Base-by-base conservation (phyloP, 805 yeast genomes). In the Cephaloascus fragrans region DNA sequence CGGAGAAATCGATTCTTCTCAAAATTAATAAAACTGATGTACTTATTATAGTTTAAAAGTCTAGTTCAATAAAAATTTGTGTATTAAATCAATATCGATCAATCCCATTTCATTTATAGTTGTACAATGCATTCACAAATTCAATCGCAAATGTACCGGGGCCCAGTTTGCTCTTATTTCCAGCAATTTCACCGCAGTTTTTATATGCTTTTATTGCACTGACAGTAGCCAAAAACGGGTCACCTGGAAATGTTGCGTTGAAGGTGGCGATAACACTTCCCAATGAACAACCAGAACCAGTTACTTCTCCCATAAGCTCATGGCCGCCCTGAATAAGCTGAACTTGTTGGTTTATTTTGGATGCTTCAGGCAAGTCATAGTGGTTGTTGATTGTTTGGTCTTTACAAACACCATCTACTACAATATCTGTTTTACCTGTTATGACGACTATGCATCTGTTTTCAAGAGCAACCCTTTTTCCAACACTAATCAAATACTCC, bases 241-340 rank as follows among this genome's bases (percentile, higher is more conserved):
- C 57, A 5, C 50, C 56, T 1, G 66, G 57, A 39, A 56, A 48
- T 2, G 75, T 72, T 3, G 79, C 79, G 2, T 77, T 53, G 42
- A 63, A 69, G 1, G 83, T 64, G 0, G 83, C 79, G 39, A 86
- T 75, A 0, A 75, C 70, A 35, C 88, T 77, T 1, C 95, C 95
- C 31, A 87, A 58, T 0, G 90, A 74, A 45, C 96, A 87, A 0
- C 96, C 96, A 2, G 88, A 66, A 0, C 94, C 95, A 0, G 95
- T 86, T 4, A 86, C 72, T 9, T 61, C 53, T 0, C 80, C 80
- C 82, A 86, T 78, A 15, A 77, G 47, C 17, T 58, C 57, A 46
- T 75, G 69, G 1, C 93, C 87, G 4, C 89, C 90, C 6, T 49
- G 41, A 3, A 78, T 51, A 2, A 51, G 47, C 3, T 50, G 51